Evolutionary conservation across 345 rosid genomes (phyloP), one percentile per base, ranked within the genome.

Genomic region (Dimocarpus longan): DNA sequence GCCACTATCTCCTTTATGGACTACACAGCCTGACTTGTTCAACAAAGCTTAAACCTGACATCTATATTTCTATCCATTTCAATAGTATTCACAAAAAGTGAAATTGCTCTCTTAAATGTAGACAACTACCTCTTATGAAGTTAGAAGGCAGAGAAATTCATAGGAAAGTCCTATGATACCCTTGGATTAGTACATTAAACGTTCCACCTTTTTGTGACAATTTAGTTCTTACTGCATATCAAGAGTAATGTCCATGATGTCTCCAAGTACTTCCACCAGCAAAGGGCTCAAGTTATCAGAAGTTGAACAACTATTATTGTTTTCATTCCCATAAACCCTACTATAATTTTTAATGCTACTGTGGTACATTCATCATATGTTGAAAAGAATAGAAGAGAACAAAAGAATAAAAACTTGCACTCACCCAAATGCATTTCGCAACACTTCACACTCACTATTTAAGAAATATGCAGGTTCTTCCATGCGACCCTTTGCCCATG

Each of bases 361-460:
- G 6, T 43, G 62, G 70, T 32, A 42, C 60, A 26, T 56, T 71
- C 43, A 65, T 66, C 70, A 37, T 62, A 71, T 48, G 70, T 26
- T 26, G 24, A 82, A n/a, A 46, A 60, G 39, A 7, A 21, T 68
- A 21, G 19, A 72, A 19, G 59, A 76, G n/a, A 48, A 48, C 65
- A 52, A 74, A 69, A 48, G 16, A 76, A 72, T 62, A 42, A 37
- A 62, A 78, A 66, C 37, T 32, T 56, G 74, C 39, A 82, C 90
- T 82, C 82, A 92, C 97, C 91, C 81, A 84, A 96, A 96, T 79
- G 93, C 90, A 74, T 92, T 89, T 54, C 97, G 87, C 81, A 96
- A 74, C n/a, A 89, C 22, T 26, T 82, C 85, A 83, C 99, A 96
- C 84, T 94, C 99, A 76, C 89, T 87, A 48, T 90, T 90, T 82